Evolutionary conservation across 129 eudicot genomes (phyloP), one percentile per base, ranked within the genome.

Genomic region (Flaveria trinervia): DNA sequence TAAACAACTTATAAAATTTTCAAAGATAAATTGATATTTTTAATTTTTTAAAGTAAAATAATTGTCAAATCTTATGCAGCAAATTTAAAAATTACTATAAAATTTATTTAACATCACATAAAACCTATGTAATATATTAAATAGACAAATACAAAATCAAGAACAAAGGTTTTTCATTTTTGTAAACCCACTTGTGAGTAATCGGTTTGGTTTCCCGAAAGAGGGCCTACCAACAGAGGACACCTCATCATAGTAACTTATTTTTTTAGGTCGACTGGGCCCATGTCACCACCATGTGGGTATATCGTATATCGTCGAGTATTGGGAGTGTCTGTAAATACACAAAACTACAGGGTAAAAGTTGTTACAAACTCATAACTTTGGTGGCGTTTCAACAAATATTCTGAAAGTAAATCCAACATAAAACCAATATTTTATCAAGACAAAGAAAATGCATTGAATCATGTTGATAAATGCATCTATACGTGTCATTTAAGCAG

Each of bases 401-500:
- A n/a, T 22, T 59, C 16, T 20, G 33, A 23, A 59, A 59, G 3
- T 22, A 60, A 61, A 23, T 26, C 39, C 67, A 61, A 60, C 15
- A 61, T 5, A 25, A 25, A 61, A 61, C 14, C 17, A 61, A 61
- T 61, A 61, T 61, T 61, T 61, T 25, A 61, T 61, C 6, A 64
- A 62, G 33, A 79, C 68, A 70, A 68, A 67, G 75, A 54, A 71
- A 80, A 73, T 80, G 84, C 89, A 86, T 88, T 86, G 88, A 88
- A 84, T 88, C 83, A 52, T 83, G 86, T 79, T 84, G 84, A 86
- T 85, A 91, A 83, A 83, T 83, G 86, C 85, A 77, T 69, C 86
- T 67, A 82, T 84, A 91, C 97, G 94, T 86, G 97, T 88, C 97
- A 61, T 65, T 67, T 57, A 50, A 77, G 71, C 82, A 82, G 83